phyloP scores from a whole-genome alignment of 805 yeast genomes.

The Kuraishia borneana region DNA sequence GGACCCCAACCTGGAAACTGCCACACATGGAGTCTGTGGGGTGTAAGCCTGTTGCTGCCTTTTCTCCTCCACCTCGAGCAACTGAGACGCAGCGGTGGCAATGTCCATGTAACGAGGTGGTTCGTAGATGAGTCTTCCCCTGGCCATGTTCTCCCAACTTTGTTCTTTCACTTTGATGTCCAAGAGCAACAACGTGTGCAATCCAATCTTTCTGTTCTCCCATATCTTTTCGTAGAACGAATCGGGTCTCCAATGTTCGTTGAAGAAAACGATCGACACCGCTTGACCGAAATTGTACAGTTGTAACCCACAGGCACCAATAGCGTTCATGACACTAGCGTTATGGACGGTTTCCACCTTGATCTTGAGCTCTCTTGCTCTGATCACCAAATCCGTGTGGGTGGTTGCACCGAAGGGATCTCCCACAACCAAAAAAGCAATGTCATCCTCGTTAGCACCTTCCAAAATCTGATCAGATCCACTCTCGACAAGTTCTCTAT shows the following conservation, averaged over 20 bases:
- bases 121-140: conserved; percentile 86
- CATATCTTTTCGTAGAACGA: conserved; percentile 80
- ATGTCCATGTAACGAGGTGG: conserved; percentile 97
- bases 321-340: conserved; percentile 97
- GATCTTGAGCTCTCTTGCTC: conserved; percentile 82
- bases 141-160: conserved; percentile 84
- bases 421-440: conserved; percentile 94
- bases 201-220: conserved; percentile 85
- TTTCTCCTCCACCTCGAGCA: conserved; percentile 76
- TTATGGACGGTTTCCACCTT: conserved; percentile 79
- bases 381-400: conserved; percentile 83
- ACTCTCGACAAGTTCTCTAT: conserved; percentile 86
- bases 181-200: conserved; percentile 78
- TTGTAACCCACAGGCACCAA: conserved; percentile 96
- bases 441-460: conserved; percentile 68
- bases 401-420: conserved; percentile 98
- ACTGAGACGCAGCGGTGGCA: conserved; percentile 77
- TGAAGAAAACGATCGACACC: conserved; percentile 91
- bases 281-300: conserved; percentile 94
- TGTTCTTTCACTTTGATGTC: conserved; percentile 97
- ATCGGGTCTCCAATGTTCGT: conserved; percentile 94
- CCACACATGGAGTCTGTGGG: conserved; percentile 84
- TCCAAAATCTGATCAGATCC: conserved; percentile 77
- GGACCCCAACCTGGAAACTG: conserved; percentile 85
- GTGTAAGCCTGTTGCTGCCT: conserved; percentile 74